Evolutionary conservation across 257 asterid species (phyloP).

Genomic region (Primulina huaijiensis): DNA sequence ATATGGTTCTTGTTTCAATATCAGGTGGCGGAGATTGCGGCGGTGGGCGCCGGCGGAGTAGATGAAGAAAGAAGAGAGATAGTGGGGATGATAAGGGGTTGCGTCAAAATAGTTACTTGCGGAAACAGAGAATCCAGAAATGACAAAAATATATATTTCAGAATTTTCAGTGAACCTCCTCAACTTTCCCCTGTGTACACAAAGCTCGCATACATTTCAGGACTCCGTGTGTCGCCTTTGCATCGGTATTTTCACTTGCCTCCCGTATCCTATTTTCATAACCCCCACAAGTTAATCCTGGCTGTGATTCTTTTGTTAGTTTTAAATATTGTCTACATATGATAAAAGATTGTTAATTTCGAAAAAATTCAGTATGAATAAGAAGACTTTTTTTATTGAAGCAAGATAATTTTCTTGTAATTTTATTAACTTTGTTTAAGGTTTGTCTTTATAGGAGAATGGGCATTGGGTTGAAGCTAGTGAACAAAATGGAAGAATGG

Average conservation of each 20-base stretch:
- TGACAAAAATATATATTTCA: background rate
- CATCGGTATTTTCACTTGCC: slow-evolving; percentile 47
- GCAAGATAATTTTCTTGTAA: too few relatives aligned
- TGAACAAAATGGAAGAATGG: slow-evolving; percentile 64
- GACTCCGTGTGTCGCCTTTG: slow-evolving; percentile 89
- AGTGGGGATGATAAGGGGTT: slow-evolving; percentile 83
- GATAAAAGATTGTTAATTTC: too few relatives aligned
- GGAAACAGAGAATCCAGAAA: slow-evolving; percentile 48
- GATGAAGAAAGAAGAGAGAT: slow-evolving; percentile 49
- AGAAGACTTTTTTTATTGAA: too few relatives aligned
- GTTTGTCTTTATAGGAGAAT: slow-evolving; percentile 48
- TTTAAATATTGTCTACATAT: too few relatives aligned
- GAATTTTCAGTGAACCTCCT: slow-evolving; percentile 8
- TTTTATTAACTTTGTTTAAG: too few relatives aligned
- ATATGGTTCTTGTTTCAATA: too few relatives aligned
- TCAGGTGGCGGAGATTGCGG: slow-evolving; percentile 77
- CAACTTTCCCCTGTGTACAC: slow-evolving; percentile 50
- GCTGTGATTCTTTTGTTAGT: too few relatives aligned
- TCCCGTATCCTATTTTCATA: too few relatives aligned
- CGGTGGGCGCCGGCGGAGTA: slow-evolving; percentile 27
- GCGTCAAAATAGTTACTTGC: slow-evolving; percentile 81
- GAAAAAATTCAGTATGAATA: too few relatives aligned
- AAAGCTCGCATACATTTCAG: slow-evolving; percentile 75
- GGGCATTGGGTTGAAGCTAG: slow-evolving; percentile 73
- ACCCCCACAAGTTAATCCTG: too few relatives aligned